Percentiles rank a stretch among this genome's conserved stretches.
Evolutionary conservation across 2,329 filamentous ascomycete species (phyloP).

Genomic region (Fulvia fulva): DNA sequence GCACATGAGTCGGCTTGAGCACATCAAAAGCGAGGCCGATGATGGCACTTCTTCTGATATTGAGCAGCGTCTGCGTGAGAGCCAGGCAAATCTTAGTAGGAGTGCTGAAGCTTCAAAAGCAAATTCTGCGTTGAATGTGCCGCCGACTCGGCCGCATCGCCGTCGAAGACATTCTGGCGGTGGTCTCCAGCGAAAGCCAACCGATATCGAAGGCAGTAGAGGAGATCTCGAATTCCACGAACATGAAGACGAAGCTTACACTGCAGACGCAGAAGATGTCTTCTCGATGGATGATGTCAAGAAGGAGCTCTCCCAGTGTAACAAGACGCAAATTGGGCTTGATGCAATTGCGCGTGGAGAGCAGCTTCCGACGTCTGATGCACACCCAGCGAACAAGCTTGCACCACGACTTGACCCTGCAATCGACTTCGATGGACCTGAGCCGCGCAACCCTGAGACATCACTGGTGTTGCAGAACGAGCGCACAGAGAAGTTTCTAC

Average conservation of each 20-base stretch:
- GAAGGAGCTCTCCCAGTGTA: slow-evolving; percentile 7
- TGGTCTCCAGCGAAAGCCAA: slow-evolving; percentile 67
- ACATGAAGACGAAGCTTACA: slow-evolving; percentile 68
- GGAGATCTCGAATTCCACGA: slow-evolving; percentile 88
- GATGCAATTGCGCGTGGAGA: not conserved
- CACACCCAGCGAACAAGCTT: not conserved
- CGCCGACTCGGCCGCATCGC: slow-evolving; percentile 23
- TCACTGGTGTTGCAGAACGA: slow-evolving; percentile 46
- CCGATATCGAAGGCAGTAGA: slow-evolving; percentile 62
- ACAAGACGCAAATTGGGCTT: not conserved
- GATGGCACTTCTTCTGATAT: slow-evolving; percentile 26
- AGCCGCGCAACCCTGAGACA: slow-evolving; percentile 42
- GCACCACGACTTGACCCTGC: slow-evolving; percentile 27
- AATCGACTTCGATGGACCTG: slow-evolving; percentile 26
- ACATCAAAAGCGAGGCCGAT: slow-evolving; percentile 34
- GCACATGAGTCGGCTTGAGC: slow-evolving; percentile 34
- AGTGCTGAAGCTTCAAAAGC: slow-evolving; percentile 28
- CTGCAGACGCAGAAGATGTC: slow-evolving; percentile 69
- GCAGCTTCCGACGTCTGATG: slow-evolving; percentile 2
- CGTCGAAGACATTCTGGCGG: slow-evolving; percentile 80
- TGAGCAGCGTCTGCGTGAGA: slow-evolving; percentile 19
- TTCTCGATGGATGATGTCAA: slow-evolving; percentile 62
- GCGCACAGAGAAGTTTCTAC: slow-evolving; percentile 85
- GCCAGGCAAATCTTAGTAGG: slow-evolving; percentile 24
- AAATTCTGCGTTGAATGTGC: slow-evolving; percentile 10